Base-by-base conservation (phyloP, 805 yeast genomes). In the Wickerhamomyces hampshirensis region DNA sequence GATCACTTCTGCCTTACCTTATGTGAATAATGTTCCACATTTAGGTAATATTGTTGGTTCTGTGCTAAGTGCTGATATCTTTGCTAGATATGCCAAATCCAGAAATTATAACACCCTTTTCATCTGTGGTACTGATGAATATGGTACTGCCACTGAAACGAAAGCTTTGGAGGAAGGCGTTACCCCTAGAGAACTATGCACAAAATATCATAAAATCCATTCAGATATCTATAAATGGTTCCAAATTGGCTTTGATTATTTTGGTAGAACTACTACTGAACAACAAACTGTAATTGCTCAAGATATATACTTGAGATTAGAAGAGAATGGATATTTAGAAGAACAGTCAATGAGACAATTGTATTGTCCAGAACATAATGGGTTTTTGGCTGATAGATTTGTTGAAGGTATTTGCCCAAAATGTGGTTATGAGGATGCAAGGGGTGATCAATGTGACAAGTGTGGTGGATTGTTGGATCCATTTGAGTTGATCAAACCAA, bases 111-210 rank as follows among this genome's bases (percentile, higher is more conserved):
- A 89, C 60, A 71, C 95, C 15, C 66, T 93, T 46, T 93, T 68
- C 55, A 65, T 93, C 39, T 88, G 98, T 64, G 99, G 99, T 66
- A 93, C 98, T 26, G 99, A 93, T 60, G 99, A 93, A 66, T 93
- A 93, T 59, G 99, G 99, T 59, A 93, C 99, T 39, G 99, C 99
- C 31, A 93, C 98, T 12, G 99, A 93, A 63, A 93, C 98, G 19
- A 93, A 91, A 65, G 98, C 98, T 9, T 66, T 93, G 34, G 98
- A 91, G 60, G 98, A 93, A 56, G 80, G 83, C 28, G 83, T 85
- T 42, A 74, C 95, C 4, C 98, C 99, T 33, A 69, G 76, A 51
- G 82, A 87, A 58, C 70, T 93, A 51, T 93, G 98, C 71, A 87
- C 83, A 62, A 93, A 91, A 62, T 93, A 86, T 63, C 83, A 87